A percentile compares a stretch with the other conserved stretches of the same genome.
These are phyloP conservation scores for Zygotorulaspora chibaensis DNA, from an alignment of 805 yeast species.

Conservation along the genomic window DNA sequence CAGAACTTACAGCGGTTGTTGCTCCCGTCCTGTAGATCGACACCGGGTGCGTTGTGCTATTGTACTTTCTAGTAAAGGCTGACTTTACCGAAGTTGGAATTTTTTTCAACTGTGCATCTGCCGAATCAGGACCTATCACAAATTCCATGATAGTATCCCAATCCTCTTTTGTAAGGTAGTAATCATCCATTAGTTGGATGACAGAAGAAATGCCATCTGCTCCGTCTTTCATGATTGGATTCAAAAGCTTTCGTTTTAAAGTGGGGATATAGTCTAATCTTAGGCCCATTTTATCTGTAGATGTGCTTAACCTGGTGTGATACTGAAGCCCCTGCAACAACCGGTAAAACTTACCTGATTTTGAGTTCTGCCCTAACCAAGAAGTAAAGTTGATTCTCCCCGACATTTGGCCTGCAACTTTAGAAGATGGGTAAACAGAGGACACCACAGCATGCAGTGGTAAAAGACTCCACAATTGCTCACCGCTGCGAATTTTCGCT, in stretches of 20 bases:
- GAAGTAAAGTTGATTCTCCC: conserved; percentile 75
- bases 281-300: conserved; percentile 69
- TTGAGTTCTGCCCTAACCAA: conserved; percentile 90
- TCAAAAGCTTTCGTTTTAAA: conserved; percentile 50
- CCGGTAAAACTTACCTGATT: conserved; percentile 70
- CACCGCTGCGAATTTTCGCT: conserved; percentile 76
- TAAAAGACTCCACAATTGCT: conserved; percentile 90
- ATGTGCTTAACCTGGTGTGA: conserved; percentile 75
- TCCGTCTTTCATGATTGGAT: conserved; percentile 54
- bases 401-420: conserved; percentile 64
- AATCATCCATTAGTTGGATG: conserved; percentile 73
- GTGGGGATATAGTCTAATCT: conserved; percentile 73
- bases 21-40: conserved; percentile 75
- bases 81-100: conserved; percentile 76
- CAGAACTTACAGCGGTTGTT: conserved; percentile 37
- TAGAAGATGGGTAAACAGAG: conserved; percentile 71
- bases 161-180: conserved; percentile 83
- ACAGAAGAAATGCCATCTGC: conserved; percentile 62
- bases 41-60: conserved; percentile 71
- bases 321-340: conserved; percentile 82
- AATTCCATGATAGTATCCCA: conserved; percentile 87
- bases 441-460: conserved; percentile 89
- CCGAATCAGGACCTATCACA: conserved; percentile 59
- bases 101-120: conserved; percentile 47
- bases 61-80: conserved; percentile 83